These are phyloP conservation scores for Leishmania amazonensis DNA, from an alignment of 208 protist genomes.

Conservation along the genomic window DNA sequence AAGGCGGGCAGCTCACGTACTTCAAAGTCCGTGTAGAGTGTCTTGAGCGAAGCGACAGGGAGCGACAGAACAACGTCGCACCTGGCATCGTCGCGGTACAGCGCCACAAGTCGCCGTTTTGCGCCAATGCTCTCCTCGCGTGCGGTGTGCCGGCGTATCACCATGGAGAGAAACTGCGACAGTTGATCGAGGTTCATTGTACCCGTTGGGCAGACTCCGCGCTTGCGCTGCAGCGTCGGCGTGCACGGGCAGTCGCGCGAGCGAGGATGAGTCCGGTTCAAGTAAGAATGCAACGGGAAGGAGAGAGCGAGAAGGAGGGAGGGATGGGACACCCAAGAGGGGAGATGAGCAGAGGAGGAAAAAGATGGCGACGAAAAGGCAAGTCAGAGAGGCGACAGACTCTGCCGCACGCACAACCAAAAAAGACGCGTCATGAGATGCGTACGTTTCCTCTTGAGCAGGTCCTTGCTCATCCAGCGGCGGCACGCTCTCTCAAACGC, in stretches of 20 bases:
- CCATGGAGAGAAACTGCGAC: conserved; percentile 9
- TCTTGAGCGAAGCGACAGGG: conserved; percentile 71
- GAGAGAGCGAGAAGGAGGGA: not conserved
- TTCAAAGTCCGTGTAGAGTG: conserved; percentile 88
- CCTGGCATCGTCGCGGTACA: conserved; percentile 16
- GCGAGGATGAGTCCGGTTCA: not conserved
- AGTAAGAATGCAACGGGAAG: not conserved
- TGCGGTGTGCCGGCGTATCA: conserved; percentile 13
- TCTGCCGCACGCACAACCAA: not conserved
- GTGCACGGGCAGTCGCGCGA: not conserved
- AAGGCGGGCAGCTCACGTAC: conserved; percentile 77
- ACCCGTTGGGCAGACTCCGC: not conserved
- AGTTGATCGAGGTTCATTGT: conserved; percentile 3
- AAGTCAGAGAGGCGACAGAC: not conserved
- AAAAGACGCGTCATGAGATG: not conserved
- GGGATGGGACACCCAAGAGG: not conserved
- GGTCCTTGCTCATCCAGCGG: not conserved
- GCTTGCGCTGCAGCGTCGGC: not conserved
- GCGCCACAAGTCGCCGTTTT: conserved; percentile 46
- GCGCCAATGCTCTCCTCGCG: conserved; percentile 75
- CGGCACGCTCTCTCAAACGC: not conserved
- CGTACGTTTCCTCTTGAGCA: not conserved
- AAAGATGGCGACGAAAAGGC: too few species aligned
- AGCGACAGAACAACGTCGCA: conserved; percentile 11
- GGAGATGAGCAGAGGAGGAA: not conserved